These are phyloP conservation scores for Casaregolazyma lundiana DNA, from an alignment of 1,139 yeast genomes.

Conservation along the genomic window DNA sequence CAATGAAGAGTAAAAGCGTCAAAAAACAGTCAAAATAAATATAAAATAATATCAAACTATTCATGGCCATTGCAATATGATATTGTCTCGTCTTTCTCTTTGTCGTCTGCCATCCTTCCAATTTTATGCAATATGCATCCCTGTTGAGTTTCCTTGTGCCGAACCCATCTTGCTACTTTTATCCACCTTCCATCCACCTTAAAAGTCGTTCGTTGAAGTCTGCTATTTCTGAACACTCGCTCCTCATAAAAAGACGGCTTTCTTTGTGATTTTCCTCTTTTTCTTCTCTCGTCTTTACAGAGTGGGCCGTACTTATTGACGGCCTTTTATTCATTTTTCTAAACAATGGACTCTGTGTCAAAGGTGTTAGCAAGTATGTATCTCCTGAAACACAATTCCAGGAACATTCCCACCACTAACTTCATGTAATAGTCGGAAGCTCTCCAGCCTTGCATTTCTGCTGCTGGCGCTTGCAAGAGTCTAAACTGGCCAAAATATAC, in stretches of 20 bases:
- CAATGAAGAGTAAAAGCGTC: too few species aligned
- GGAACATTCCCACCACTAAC: neutral
- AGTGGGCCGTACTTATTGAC: neutral
- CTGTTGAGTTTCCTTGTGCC: neutral
- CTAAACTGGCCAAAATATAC: slow-evolving; percentile 2
- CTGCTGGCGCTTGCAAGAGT: slow-evolving; percentile 7
- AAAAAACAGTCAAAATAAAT: too few species aligned
- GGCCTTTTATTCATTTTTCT: neutral
- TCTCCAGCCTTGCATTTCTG: slow-evolving; percentile 4
- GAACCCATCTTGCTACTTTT: slow-evolving; percentile 1
- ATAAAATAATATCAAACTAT: too few species aligned
- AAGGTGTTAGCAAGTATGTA: slow-evolving; percentile 1
- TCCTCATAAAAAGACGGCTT: neutral
- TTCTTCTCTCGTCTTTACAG: neutral
- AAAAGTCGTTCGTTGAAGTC: neutral
- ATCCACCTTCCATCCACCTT: slow-evolving; percentile 5
- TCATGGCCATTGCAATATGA: too few species aligned
- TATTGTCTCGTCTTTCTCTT: too few species aligned
- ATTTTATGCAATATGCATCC: neutral
- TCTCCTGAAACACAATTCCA: neutral
- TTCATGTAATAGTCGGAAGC: slow-evolving; percentile 1
- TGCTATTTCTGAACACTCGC: neutral
- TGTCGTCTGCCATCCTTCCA: neutral
- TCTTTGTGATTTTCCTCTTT: neutral
- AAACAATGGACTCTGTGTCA: neutral